Conservation (phyloP, 306 rosid genomes). For the Castanea sativa region DNA sequence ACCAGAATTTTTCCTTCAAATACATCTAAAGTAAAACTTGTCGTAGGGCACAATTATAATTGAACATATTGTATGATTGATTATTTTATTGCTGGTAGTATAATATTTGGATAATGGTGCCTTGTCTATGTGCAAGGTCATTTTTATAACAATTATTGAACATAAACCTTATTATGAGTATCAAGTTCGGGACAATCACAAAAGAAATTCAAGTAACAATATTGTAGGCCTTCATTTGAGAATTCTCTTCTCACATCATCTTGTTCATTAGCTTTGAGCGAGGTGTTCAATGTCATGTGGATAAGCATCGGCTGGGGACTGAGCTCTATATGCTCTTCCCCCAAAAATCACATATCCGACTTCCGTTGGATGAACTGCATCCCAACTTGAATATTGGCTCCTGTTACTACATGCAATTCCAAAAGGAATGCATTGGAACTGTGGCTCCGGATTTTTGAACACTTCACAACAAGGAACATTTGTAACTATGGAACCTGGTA, state of each 20-base stretch:
- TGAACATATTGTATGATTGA: too few relatives aligned
- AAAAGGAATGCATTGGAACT: neutral
- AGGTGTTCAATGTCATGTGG: constrained; percentile 13
- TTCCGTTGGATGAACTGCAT: constrained; percentile 22
- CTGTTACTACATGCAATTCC: constrained; percentile 11
- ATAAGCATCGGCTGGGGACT: neutral
- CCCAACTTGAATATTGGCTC: neutral
- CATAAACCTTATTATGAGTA: neutral
- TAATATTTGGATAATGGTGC: too few relatives aligned
- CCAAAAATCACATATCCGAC: neutral
- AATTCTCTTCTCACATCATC: neutral
- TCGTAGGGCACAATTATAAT: too few relatives aligned
- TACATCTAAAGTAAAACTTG: too few relatives aligned
- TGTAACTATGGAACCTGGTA: neutral
- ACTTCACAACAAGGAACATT: neutral
- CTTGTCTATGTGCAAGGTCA: too few relatives aligned
- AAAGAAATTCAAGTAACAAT: neutral
- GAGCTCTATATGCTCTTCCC: constrained; percentile 5
- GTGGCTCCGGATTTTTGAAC: too few relatives aligned
- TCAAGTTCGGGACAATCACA: neutral
- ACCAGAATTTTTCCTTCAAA: too few relatives aligned
- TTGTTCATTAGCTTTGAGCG: neutral
- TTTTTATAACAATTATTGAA: too few relatives aligned
- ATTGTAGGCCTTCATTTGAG: neutral
- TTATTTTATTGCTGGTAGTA: too few relatives aligned